These are phyloP conservation scores for Cutaneotrichosporon sp. DNA, from an alignment of 1,284 basidiomycete genomes.

Conservation along the genomic window DNA sequence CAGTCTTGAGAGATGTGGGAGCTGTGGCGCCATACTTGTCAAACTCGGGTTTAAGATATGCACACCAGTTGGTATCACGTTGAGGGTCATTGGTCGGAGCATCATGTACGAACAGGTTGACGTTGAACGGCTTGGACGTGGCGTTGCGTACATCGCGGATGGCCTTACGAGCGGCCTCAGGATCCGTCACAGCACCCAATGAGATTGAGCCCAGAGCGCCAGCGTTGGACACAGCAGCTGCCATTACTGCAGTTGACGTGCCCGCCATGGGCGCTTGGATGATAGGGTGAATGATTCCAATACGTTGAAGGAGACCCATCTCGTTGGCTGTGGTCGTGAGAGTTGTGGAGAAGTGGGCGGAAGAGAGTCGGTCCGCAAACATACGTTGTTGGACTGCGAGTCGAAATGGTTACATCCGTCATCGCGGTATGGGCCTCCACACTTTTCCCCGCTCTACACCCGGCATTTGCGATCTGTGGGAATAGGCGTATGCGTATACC, in stretches of 20 bases:
- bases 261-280: constrained; percentile 44
- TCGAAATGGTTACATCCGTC: too few relatives aligned
- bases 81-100: constrained; percentile 7
- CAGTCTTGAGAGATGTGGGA: constrained; percentile 22
- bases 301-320: constrained; percentile 10
- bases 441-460: too few relatives aligned
- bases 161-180: constrained; percentile 13
- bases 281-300: constrained; percentile 32
- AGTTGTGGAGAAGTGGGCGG: too few relatives aligned
- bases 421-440: too few relatives aligned
- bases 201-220: constrained; percentile 38
- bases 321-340: background rate
- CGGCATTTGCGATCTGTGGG: too few relatives aligned
- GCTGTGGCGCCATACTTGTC: constrained; percentile 15
- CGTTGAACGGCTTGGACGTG: constrained; percentile 30
- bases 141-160: constrained; percentile 25
- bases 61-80: constrained; percentile 22
- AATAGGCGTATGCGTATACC: too few relatives aligned
- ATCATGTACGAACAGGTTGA: constrained; percentile 35
- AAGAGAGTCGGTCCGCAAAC: too few relatives aligned
- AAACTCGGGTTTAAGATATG: constrained; percentile 23
- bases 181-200: constrained; percentile 25
- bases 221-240: constrained; percentile 38
- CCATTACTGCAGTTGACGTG: constrained; percentile 33
- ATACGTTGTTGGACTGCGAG: too few relatives aligned